Base-by-base conservation (phyloP, 2,329 filamentous ascomycete genomes). In the Colletotrichum liaoningense region DNA sequence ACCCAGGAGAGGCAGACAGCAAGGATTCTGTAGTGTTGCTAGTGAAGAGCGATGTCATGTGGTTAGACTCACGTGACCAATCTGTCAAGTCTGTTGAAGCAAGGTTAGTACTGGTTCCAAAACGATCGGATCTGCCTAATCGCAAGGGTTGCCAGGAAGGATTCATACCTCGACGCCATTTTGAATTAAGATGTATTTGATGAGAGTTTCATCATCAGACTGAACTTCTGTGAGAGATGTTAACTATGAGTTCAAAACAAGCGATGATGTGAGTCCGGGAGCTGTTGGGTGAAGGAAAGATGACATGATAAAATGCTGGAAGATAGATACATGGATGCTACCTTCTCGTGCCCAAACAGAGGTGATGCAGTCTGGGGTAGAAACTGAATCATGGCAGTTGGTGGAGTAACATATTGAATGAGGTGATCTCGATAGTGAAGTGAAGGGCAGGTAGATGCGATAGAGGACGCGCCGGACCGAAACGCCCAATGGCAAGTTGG, bases 41-140 rank as follows among this genome's bases (percentile, higher is more conserved):
- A 57, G 22, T 22, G 2, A 22, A 22, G 22, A 22, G 49, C 28
- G 52, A 49, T 19, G 63, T n/a, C 22, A 54, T 62, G 26, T 55
- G 63, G 57, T 63, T 76, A 24, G 54, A 93, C 93, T 91, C 89
- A 95, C 93, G 93, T 95, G 88, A 96, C 94, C 79, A 96, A 89
- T 82, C 94, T 92, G 86, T 95, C 94, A 80, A 96, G 90, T 89
- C 94, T 95, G 79, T 71, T 22, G 16, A 69, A 76, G 76, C 77
- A 72, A 64, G 74, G 80, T 83, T 81, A 84, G 77, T 66, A 58
- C 69, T 28, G 22, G 68, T 72, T 68, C 68, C 33, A 12, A 33
- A 75, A 79, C 77, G 80, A 80, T 68, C 22, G 54, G 46, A 19
- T n/a, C 9, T 56, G 60, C 35, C 28, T 24, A 60, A 71, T 62